Conservation (phyloP, 1,284 basidiomycete species). For the Moesziomyces antarcticus region DNA sequence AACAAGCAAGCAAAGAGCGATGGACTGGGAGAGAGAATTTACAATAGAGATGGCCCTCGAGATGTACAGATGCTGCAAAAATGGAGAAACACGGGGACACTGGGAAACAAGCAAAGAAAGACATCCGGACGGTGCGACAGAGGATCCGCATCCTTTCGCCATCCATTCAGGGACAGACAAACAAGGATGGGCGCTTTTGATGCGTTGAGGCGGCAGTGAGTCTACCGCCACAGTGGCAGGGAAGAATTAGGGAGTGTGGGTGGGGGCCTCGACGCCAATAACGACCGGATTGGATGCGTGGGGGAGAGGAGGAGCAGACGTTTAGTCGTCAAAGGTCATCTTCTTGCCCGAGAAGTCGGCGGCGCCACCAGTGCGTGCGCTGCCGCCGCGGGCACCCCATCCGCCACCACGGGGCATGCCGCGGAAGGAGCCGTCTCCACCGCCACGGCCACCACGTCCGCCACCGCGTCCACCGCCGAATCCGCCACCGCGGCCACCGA, state of each 20-base stretch:
- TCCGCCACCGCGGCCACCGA: conserved; percentile 41
- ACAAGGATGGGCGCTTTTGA: conserved; percentile 35
- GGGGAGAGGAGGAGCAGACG: background rate
- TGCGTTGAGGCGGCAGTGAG: background rate
- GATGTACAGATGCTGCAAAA: conserved; percentile 24
- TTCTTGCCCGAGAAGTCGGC: conserved; percentile 81
- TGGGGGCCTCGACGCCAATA: conserved; percentile 8
- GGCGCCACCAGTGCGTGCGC: conserved; percentile 78
- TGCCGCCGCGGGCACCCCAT: conserved; percentile 54
- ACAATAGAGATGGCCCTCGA: conserved; percentile 15
- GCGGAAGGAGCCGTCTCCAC: conserved; percentile 71
- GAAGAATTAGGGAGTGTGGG: background rate
- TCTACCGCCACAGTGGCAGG: too few species aligned
- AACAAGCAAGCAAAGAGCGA: background rate
- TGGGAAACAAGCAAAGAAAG: background rate
- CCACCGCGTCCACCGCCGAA: conserved; percentile 73
- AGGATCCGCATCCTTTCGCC: conserved; percentile 8
- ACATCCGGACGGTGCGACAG: background rate
- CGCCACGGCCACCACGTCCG: conserved; percentile 73
- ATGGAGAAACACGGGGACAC: conserved; percentile 8
- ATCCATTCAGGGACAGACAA: conserved; percentile 3
- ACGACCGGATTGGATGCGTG: background rate
- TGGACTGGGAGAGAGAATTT: conserved; percentile 10
- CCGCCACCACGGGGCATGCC: conserved; percentile 68
- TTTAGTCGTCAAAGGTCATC: conserved; percentile 77